Conservation (phyloP, 208 protist genomes). For the Leishmania tarentolae region DNA sequence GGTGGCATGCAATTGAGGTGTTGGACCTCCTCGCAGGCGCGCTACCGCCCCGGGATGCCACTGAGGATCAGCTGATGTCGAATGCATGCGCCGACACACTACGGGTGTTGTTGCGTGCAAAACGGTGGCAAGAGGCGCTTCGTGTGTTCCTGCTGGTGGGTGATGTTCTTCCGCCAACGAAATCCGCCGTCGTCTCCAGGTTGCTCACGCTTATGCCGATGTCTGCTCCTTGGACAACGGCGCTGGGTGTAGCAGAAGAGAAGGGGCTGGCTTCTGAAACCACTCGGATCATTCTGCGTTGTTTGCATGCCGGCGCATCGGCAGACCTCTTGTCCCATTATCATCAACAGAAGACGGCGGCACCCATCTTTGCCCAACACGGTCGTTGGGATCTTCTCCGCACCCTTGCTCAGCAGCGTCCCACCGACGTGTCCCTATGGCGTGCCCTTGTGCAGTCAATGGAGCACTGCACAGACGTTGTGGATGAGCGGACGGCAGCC, state of each 20-base stretch:
- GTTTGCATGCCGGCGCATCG: conserved; percentile 16
- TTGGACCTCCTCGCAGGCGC: conserved; percentile 58
- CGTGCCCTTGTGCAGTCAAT: conserved; percentile 29
- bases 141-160: conserved; percentile 40
- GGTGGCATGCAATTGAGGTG: conserved; percentile 73
- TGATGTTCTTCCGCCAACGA: conserved; percentile 23
- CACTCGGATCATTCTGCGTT: conserved; percentile 3
- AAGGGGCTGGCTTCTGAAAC: conserved; percentile 4
- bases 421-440: conserved; percentile 14
- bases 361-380: conserved; percentile 15
- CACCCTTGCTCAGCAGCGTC: neutral
- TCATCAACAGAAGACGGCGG: conserved; percentile 8
- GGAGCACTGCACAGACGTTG: conserved; percentile 9
- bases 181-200: conserved; percentile 41
- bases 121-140: conserved; percentile 68
- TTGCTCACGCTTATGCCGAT: conserved; percentile 47
- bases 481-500: conserved; percentile 6
- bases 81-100: conserved; percentile 65
- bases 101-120: conserved; percentile 46
- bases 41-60: conserved; percentile 27
- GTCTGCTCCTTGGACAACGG: conserved; percentile 47
- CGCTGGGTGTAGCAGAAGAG: conserved; percentile 19
- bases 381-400: conserved; percentile 27
- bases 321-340: neutral
- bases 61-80: conserved; percentile 52